These are phyloP conservation scores for Alternaria brassicicola DNA, from an alignment of 2,329 filamentous ascomycete genomes.

Conservation along the genomic window DNA sequence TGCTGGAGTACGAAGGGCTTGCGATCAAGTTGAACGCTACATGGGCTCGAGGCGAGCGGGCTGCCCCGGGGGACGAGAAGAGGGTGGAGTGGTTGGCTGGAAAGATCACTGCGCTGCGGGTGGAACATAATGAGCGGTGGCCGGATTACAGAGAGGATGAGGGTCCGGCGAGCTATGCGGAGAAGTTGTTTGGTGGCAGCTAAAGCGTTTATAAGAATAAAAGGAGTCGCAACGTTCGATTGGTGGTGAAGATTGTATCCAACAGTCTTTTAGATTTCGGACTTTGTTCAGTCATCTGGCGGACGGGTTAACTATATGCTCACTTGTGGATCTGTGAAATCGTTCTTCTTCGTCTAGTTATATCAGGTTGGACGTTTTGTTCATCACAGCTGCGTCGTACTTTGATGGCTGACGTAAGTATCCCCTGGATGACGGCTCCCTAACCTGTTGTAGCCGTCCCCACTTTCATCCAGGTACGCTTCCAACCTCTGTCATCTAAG, in stretches of 20 bases:
- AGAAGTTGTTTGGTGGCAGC: neutral
- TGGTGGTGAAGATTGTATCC: neutral
- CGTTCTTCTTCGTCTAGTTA: neutral
- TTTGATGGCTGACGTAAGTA: neutral
- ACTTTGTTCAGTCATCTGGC: neutral
- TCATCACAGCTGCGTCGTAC: accelerated
- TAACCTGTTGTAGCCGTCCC: neutral
- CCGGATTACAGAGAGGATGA: neutral
- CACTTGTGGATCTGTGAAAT: neutral
- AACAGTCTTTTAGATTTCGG: neutral
- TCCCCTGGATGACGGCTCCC: neutral
- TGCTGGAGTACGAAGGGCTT: neutral
- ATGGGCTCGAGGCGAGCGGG: neutral
- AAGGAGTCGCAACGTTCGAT: neutral
- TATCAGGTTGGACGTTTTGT: neutral
- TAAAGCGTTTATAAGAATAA: neutral
- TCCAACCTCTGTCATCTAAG: neutral
- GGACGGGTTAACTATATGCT: neutral
- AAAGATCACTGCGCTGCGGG: neutral
- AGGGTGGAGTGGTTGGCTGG: neutral
- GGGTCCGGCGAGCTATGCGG: neutral
- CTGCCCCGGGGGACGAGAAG: neutral
- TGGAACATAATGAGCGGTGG: neutral
- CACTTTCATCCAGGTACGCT: neutral
- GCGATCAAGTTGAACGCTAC: neutral